Evolutionary conservation across 208 protist species (phyloP).

Genomic region (Zelonia costaricensis): DNA sequence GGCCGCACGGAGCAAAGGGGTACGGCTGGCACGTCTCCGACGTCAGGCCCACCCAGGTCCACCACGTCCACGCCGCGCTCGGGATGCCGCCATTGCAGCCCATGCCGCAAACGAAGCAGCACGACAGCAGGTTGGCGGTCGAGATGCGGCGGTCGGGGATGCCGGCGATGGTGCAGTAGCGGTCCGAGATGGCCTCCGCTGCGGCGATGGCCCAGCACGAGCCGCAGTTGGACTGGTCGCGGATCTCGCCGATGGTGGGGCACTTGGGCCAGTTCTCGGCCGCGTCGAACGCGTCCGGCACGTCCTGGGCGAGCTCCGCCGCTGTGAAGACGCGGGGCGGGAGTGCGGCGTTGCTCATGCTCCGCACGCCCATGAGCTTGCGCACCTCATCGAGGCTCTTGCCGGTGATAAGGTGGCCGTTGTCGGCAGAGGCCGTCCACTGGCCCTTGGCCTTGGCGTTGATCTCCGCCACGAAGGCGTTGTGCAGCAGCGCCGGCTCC

Average conservation of each 20-base stretch:
- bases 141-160: slow-evolving; percentile 58
- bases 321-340: slow-evolving; percentile 44
- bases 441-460: slow-evolving; percentile 48
- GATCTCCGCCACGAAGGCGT: slow-evolving; percentile 32
- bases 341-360: slow-evolving; percentile 30
- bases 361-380: slow-evolving; percentile 48
- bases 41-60: slow-evolving; percentile 57
- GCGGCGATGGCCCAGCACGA: slow-evolving; percentile 92
- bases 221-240: slow-evolving; percentile 90
- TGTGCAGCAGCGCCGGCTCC: slow-evolving; percentile 21
- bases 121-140: slow-evolving; percentile 76
- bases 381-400: slow-evolving; percentile 40
- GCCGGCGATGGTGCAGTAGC: slow-evolving; percentile 85
- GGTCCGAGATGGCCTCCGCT: slow-evolving; percentile 83
- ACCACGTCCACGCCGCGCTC: slow-evolving; percentile 71
- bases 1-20: slow-evolving; percentile 70
- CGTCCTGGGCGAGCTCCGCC: slow-evolving; percentile 34
- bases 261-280: slow-evolving; percentile 65
- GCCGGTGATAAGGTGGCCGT: slow-evolving; percentile 39
- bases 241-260: slow-evolving; percentile 64
- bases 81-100: slow-evolving; percentile 88
- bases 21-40: slow-evolving; percentile 85
- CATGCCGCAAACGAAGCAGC: slow-evolving; percentile 76
- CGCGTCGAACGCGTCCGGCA: slow-evolving; percentile 68
- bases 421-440: slow-evolving; percentile 54